Evolutionary conservation across 306 rosid species (phyloP).

Genomic region (Adenanthera pavonina): DNA sequence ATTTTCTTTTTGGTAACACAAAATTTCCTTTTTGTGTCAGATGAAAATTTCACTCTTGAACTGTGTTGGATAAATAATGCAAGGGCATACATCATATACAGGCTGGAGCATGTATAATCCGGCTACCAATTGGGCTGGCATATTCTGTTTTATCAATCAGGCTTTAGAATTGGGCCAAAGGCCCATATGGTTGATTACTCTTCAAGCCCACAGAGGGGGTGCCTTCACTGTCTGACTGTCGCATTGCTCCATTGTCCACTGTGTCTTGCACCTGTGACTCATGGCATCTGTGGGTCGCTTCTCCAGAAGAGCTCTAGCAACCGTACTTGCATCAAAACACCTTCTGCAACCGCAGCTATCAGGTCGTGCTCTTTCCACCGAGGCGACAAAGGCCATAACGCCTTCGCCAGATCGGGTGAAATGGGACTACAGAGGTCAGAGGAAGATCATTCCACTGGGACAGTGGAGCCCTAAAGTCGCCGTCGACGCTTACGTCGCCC

Average conservation of each 20-base stretch:
- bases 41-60: too few relatives aligned
- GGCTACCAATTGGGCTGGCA: not conserved
- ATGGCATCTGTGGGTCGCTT: conserved; percentile 82
- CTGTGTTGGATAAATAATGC: too few relatives aligned
- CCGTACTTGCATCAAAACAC: conserved; percentile 40
- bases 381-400: conserved; percentile 54
- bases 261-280: not conserved
- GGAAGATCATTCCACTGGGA: conserved; percentile 86
- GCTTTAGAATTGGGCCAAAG: not conserved
- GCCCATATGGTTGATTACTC: not conserved
- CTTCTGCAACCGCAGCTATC: conserved; percentile 35
- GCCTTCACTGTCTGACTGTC: not conserved
- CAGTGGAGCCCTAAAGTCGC: conserved; percentile 95
- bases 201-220: not conserved
- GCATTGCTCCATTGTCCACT: not conserved
- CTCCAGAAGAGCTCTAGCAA: conserved; percentile 66
- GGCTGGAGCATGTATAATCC: too few relatives aligned
- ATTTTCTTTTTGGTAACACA: too few relatives aligned
- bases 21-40: too few relatives aligned
- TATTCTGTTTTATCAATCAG: not conserved
- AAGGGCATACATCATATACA: too few relatives aligned
- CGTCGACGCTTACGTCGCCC: conserved; percentile 98
- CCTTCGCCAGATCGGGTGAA: conserved; percentile 82
- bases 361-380: conserved; percentile 60
- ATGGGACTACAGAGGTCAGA: conserved; percentile 99